phyloP scores from a whole-genome alignment of 2,329 filamentous ascomycete species.

The Colletotrichum melonis region DNA sequence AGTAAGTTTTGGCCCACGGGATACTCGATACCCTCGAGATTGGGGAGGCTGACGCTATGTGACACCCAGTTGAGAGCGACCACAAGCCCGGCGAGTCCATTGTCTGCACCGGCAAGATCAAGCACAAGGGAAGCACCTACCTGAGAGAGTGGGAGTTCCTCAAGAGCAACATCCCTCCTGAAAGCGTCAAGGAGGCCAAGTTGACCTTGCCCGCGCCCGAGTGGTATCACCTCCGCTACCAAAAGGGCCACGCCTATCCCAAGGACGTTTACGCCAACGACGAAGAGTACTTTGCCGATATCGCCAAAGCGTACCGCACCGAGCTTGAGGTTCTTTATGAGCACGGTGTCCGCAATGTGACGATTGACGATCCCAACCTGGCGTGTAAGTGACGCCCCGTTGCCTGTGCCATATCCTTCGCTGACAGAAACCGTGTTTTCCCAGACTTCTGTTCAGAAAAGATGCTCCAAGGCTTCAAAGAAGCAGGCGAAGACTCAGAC shows the following conservation, averaged over 20 bases:
- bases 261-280: slow-evolving; percentile 67
- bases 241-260: slow-evolving; percentile 66
- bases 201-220: slow-evolving; percentile 71
- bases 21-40: too few species aligned
- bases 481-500: slow-evolving; percentile 45
- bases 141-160: slow-evolving; percentile 55
- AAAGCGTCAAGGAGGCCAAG: slow-evolving; percentile 73
- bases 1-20: slow-evolving; percentile 40
- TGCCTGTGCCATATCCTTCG: too few species aligned
- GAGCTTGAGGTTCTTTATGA: slow-evolving; percentile 67
- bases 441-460: slow-evolving; percentile 74
- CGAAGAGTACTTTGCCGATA: slow-evolving; percentile 67
- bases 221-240: slow-evolving; percentile 73
- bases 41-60: not conserved
- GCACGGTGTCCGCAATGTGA: slow-evolving; percentile 66
- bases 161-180: slow-evolving; percentile 62
- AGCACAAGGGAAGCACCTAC: slow-evolving; percentile 56
- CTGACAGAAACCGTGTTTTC: not conserved
- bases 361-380: slow-evolving; percentile 73
- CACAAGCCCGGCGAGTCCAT: slow-evolving; percentile 60
- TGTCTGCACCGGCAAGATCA: slow-evolving; percentile 59
- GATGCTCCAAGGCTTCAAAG: slow-evolving; percentile 36
- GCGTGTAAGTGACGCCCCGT: slow-evolving; percentile 44
- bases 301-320: slow-evolving; percentile 65
- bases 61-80: slow-evolving; percentile 50